Conservation (phyloP, 73 alveolate genomes). For the Blepharisma japonicum region DNA sequence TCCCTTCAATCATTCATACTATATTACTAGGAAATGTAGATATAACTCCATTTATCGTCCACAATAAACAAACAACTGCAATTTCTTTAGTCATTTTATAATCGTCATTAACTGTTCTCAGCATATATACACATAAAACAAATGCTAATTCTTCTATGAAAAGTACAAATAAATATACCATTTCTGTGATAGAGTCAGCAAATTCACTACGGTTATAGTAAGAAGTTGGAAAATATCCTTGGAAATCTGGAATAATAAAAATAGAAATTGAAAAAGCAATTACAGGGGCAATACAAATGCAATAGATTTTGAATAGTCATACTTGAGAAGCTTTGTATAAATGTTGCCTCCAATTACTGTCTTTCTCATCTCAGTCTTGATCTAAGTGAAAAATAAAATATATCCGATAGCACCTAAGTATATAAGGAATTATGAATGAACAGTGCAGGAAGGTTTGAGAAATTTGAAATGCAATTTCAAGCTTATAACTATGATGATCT, state of each 20-base stretch:
- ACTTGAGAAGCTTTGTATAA: neutral
- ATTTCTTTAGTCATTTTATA: conserved; percentile 21
- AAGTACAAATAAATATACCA: conserved; percentile 4
- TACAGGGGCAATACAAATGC: neutral
- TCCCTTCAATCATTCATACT: conserved; percentile 5
- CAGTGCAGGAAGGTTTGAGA: neutral
- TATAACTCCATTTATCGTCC: conserved; percentile 8
- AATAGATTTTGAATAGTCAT: neutral
- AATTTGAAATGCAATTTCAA: neutral
- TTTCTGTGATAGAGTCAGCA: neutral
- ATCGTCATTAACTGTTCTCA: conserved; percentile 1
- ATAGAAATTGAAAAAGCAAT: neutral
- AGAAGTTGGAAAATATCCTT: conserved; percentile 1
- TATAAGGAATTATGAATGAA: neutral
- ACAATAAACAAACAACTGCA: neutral
- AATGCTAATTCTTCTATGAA: conserved; percentile 13
- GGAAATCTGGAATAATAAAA: neutral
- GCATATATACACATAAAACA: conserved; percentile 10
- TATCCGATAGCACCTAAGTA: conserved; percentile 2
- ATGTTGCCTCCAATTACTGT: neutral
- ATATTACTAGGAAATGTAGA: neutral
- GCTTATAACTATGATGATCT: neutral
- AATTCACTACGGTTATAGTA: neutral
- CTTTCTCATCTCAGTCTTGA: neutral
- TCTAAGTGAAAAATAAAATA: conserved; percentile 21